phyloP scores from a whole-genome alignment of 2,329 filamentous ascomycete genomes.

The Daldinia eschscholtzii region DNA sequence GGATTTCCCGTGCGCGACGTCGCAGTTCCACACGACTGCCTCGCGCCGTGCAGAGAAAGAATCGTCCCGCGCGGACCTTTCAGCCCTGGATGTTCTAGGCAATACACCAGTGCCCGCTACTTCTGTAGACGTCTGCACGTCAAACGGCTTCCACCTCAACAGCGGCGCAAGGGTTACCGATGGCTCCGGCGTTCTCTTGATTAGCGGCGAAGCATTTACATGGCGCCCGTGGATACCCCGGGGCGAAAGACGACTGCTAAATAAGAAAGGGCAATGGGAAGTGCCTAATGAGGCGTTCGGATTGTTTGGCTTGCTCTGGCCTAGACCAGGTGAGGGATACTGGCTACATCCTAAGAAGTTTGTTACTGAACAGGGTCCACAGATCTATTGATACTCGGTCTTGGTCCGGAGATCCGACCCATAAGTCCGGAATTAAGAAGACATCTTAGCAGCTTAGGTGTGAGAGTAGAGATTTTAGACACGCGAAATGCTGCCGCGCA shows the following conservation, averaged over 20 bases:
- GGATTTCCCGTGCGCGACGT: conserved; percentile 14
- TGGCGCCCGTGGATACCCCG: conserved; percentile 84
- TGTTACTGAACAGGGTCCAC: conserved; percentile 14
- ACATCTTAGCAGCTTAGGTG: conserved; percentile 80
- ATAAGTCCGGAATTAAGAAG: conserved; percentile 80
- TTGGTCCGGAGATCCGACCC: conserved; percentile 80
- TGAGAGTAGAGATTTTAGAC: conserved; percentile 89
- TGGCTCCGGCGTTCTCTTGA: conserved; percentile 79
- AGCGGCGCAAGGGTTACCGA: conserved; percentile 79
- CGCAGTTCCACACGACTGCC: conserved; percentile 46
- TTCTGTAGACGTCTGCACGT: conserved; percentile 83
- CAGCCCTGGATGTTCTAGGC: conserved; percentile 81
- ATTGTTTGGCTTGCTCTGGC: conserved; percentile 82
- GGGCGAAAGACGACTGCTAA: conserved; percentile 67
- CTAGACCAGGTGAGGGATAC: conserved; percentile 77
- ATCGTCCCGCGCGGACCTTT: conserved; percentile 72
- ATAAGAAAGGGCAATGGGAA: conserved; percentile 85
- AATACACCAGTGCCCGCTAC: conserved; percentile 82
- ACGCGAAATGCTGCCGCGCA: conserved; percentile 94
- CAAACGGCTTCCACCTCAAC: conserved; percentile 88
- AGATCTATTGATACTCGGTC: conserved; percentile 92
- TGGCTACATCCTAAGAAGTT: background rate
- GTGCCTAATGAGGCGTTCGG: conserved; percentile 78
- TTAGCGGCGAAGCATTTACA: conserved; percentile 87
- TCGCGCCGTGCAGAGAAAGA: conserved; percentile 40